Base-by-base conservation (phyloP, 305 asterid genomes). In the Solanum hybrid region DNA sequence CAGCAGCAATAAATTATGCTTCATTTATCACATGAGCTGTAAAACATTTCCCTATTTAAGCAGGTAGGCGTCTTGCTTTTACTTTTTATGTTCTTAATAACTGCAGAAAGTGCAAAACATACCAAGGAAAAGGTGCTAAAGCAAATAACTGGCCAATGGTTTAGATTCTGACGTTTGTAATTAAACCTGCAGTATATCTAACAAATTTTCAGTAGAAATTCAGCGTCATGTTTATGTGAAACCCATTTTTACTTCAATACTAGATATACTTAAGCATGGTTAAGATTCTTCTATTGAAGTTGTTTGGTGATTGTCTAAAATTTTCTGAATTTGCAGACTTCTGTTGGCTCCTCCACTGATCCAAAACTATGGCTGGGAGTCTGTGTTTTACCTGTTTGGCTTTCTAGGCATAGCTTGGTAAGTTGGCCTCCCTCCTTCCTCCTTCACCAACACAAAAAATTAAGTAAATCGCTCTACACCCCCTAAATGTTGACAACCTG, bases 321-420 rank as follows among this genome's bases (percentile, higher is more conserved):
- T 89, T 90, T 89, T 75, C 73, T 89, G 81, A 32, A 88, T 88
- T 92, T 92, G 94, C 96, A 96, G 99, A 93, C 98, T 97, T 91
- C 95, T 97, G 87, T 95, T 96, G 92, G 99, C 99, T 92, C 99
- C 99, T 91, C 97, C 98, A 2, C 90, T 97, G 20, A 97, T 97
- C 86, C 93, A 94, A 91, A 94, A 88, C 92, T 97, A 91, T 90
- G 98, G 99, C 27, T 97, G 99, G 99, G 99, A 92, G 86, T 97
- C 98, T 42, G 99, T 97, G 32, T 97, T 97, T 92, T 94, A 95
- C 95, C 90, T 95, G 90, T 97, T 97, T 92, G 98, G 98, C 84
- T 91, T 93, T 75, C 92, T 96, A 40, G 99, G 99, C 88, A 82
- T 97, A 89, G 96, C 95, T 87, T 97, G 99, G 99, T 97, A 93